Evolutionary conservation across 805 yeast species (phyloP).

Genomic region (Metschnikowia koreensis): DNA sequence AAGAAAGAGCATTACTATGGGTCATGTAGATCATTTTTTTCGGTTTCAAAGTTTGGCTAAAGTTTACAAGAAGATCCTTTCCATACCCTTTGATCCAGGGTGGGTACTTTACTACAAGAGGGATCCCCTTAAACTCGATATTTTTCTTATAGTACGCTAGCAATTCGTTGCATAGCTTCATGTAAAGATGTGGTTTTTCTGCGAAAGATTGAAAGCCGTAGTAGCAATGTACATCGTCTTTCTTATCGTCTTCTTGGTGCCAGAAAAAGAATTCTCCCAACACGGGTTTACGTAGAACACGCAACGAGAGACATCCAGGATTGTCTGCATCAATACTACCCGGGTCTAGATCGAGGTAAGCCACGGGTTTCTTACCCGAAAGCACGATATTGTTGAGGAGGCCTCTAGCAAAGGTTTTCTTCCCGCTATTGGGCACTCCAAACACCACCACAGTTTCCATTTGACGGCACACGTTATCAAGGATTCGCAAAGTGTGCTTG

Average conservation of each 20-base stretch:
- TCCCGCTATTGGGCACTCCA: conserved; percentile 79
- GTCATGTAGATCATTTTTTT: conserved; percentile 54
- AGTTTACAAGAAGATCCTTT: conserved; percentile 53
- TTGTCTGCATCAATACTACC: conserved; percentile 80
- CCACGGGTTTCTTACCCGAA: conserved; percentile 29
- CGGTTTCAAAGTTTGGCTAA: conserved; percentile 49
- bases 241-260: conserved; percentile 8
- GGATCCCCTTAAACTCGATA: conserved; percentile 25
- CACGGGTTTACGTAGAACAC: conserved; percentile 28
- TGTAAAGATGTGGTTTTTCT: conserved; percentile 59
- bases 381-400: conserved; percentile 49
- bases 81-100: conserved; percentile 95
- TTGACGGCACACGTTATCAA: conserved; percentile 8
- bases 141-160: conserved; percentile 26
- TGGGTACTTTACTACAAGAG: conserved; percentile 71
- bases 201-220: conserved; percentile 71
- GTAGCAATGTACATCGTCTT: conserved; percentile 29
- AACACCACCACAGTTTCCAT: conserved; percentile 40
- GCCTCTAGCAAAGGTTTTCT: conserved; percentile 64
- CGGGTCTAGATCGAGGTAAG: conserved; percentile 77
- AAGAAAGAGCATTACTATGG: conserved; percentile 20
- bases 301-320: conserved; percentile 69
- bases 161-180: conserved; percentile 42
- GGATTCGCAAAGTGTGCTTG: conserved; percentile 1
- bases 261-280: conserved; percentile 29